Evolutionary conservation across 1,284 basidiomycete species (phyloP).

Genomic region (Apiotrichum gracile): DNA sequence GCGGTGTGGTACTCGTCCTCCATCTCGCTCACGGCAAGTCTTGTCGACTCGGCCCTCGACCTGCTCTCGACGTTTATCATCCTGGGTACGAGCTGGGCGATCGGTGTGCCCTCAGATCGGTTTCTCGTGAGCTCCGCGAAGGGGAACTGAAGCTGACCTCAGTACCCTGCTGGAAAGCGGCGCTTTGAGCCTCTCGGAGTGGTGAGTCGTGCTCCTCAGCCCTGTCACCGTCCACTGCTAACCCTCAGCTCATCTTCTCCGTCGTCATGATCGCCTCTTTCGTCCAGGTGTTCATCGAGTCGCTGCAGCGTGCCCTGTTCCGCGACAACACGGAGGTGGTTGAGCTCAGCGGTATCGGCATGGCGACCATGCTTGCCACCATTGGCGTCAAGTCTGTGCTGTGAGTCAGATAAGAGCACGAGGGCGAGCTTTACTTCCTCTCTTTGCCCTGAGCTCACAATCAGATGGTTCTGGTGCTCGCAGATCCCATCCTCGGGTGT

Average conservation of each 20-base stretch:
- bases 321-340: slow-evolving; percentile 30
- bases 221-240: slow-evolving; percentile 28
- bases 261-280: slow-evolving; percentile 56
- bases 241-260: slow-evolving; percentile 49
- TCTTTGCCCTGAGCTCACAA: too few relatives aligned
- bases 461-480: slow-evolving; percentile 47
- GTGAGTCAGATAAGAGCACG: slow-evolving; percentile 22
- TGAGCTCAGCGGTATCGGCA: slow-evolving; percentile 42
- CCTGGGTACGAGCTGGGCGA: slow-evolving; percentile 43
- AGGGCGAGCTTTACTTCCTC: neutral
- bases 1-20: slow-evolving; percentile 54
- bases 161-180: slow-evolving; percentile 52
- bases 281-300: slow-evolving; percentile 51
- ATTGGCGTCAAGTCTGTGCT: slow-evolving; percentile 53
- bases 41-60: slow-evolving; percentile 55
- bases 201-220: slow-evolving; percentile 26
- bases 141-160: slow-evolving; percentile 1
- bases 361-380: slow-evolving; percentile 52
- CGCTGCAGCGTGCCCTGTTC: slow-evolving; percentile 42
- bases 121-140: slow-evolving; percentile 22
- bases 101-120: slow-evolving; percentile 39
- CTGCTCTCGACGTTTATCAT: slow-evolving; percentile 52
- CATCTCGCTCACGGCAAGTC: slow-evolving; percentile 54
- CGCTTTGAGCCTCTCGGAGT: slow-evolving; percentile 51
- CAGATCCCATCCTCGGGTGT: slow-evolving; percentile 43